Base-by-base conservation (phyloP, 306 rosid genomes). In the Lupinus albus region DNA sequence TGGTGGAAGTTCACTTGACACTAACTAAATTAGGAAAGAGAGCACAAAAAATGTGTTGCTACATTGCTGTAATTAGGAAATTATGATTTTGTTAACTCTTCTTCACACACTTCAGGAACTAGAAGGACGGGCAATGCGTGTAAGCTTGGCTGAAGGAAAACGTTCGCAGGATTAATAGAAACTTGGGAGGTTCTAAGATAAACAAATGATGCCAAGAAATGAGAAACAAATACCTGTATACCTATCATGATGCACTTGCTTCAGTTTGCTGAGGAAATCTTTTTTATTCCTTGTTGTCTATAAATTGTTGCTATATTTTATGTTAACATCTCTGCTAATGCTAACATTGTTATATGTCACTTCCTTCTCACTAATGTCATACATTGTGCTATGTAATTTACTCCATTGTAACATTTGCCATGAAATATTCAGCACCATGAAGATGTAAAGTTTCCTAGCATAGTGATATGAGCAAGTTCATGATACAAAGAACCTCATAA, bases 101-200 rank as follows among this genome's bases (percentile, higher is more conserved):
- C 62, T 67, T 38, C 28, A 9, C 61, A 64, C 18, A 61, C 64
- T 36, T 64, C 75, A 90, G 99, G 99, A 90, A 70, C 82, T 94
- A 5, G 97, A 90, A 68, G 97, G 97, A 62, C 75, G 97, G 33
- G 80, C 81, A 21, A 64, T 94, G 81, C 86, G 99, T 0, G 95
- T 94, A 38, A 85, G 91, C 78, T 77, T 94, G 82, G 99, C 97
- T n/a, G 68, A 90, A 86, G 99, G 99, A 41, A 86, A 84, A 68
- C 86, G 85, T 20, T 75, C 87, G 21, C 54, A 72, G 25, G 75
- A 49, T 30, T 53, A 52, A 68, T 20, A 76, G 64, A 72, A 70
- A 68, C 61, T 32, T 44, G 11, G 9, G 46, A 7, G 48, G 70
- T 52, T 71, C 56, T 9, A 21, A 36, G 64, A 55, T 72, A 56